phyloP scores from a whole-genome alignment of 176 grass and related monocot species.

The Otatea glauca region DNA sequence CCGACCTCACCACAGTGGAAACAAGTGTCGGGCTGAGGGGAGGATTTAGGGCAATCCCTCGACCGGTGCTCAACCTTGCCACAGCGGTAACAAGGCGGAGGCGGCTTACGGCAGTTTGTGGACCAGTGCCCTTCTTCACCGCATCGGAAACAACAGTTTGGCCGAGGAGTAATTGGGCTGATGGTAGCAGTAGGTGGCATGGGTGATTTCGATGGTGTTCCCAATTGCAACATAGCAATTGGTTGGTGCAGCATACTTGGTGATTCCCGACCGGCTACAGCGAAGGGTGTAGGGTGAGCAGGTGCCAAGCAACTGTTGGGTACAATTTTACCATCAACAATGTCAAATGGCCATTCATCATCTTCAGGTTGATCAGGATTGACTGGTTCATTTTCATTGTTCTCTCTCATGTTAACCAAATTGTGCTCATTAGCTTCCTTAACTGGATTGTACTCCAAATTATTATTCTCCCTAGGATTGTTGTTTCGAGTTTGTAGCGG shows the following conservation, averaged over 20 bases:
- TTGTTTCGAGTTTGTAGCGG: neutral
- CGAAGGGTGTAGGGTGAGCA: neutral
- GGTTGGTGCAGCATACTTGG: conserved; percentile 14
- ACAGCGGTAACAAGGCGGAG: conserved; percentile 24
- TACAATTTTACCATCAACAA: neutral
- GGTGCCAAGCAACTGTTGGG: neutral
- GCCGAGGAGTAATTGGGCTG: neutral
- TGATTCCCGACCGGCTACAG: neutral
- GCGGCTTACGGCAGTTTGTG: conserved; percentile 7
- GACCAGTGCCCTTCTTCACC: conserved; percentile 36
- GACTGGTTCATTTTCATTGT: neutral
- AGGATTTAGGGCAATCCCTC: neutral
- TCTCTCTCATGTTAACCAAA: neutral
- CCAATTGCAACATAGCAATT: neutral
- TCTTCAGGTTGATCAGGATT: conserved; percentile 26
- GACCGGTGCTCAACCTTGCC: conserved; percentile 22
- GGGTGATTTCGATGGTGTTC: conserved; percentile 25
- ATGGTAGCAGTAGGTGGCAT: neutral
- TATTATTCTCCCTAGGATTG: neutral
- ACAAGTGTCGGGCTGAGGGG: neutral
- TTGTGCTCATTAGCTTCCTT: conserved; percentile 1
- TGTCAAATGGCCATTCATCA: conserved; percentile 41
- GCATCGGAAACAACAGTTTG: conserved; percentile 13
- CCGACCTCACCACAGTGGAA: conserved; percentile 23
- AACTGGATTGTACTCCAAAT: neutral